Conservation (phyloP, 2,329 filamentous ascomycete species). For the Calonectria pteridis region DNA sequence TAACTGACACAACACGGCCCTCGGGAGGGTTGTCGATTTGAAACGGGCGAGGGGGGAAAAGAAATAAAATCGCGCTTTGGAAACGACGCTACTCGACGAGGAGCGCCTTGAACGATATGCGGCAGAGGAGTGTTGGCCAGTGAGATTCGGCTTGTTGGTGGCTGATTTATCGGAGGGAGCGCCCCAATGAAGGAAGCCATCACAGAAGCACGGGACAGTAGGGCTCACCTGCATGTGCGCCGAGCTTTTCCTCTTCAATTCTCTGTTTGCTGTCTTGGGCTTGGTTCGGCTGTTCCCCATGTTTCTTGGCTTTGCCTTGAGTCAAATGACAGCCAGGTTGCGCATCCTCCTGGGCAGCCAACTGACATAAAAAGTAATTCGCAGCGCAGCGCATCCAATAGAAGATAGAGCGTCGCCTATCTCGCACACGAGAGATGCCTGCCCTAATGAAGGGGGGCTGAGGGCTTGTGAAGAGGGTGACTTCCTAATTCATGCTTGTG, state of each 20-base stretch:
- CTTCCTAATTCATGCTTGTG: background rate
- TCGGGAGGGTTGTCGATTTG: background rate
- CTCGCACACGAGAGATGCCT: background rate
- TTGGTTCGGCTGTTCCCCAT: background rate
- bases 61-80: background rate
- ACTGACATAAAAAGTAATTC: background rate
- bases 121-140: background rate
- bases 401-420: no score
- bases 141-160: background rate
- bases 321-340: background rate
- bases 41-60: background rate
- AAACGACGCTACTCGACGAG: background rate
- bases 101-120: background rate
- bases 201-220: background rate
- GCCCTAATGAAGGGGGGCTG: background rate
- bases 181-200: background rate
- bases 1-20: background rate
- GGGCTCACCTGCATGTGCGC: background rate
- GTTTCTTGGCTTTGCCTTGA: background rate
- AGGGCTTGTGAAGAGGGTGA: background rate
- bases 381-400: background rate
- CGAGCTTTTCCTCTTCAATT: background rate
- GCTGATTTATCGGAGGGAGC: background rate
- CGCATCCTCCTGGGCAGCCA: background rate
- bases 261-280: background rate